A percentile compares a stretch with the other conserved stretches of the same genome.
Evolutionary conservation across 805 yeast species (phyloP).

Genomic region (Cyberlindnera veronae): DNA sequence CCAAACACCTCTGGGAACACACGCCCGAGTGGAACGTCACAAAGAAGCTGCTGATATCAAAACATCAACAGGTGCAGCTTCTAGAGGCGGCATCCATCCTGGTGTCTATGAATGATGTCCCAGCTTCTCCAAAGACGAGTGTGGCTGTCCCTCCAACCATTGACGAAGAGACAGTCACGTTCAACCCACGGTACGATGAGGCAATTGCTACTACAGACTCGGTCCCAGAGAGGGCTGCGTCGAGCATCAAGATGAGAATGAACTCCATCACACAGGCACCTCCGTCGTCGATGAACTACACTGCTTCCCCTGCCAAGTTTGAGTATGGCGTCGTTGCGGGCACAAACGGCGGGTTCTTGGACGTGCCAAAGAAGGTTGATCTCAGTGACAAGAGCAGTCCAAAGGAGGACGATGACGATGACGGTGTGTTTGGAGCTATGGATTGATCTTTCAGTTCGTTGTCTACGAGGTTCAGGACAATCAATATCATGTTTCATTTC

Average conservation of each 20-base stretch:
- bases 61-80: slow-evolving; percentile 27
- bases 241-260: slow-evolving; percentile 30
- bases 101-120: slow-evolving; percentile 22
- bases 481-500: too few species aligned
- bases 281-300: slow-evolving; percentile 30
- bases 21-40: slow-evolving; percentile 94
- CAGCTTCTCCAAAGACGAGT: slow-evolving; percentile 9
- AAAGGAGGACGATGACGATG: slow-evolving; percentile 25
- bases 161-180: slow-evolving; percentile 10
- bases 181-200: slow-evolving; percentile 17
- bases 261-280: slow-evolving; percentile 45
- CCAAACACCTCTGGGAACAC: slow-evolving; percentile 90
- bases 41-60: slow-evolving; percentile 63
- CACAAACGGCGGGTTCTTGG: slow-evolving; percentile 33
- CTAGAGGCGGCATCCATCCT: slow-evolving; percentile 27
- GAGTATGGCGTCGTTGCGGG: slow-evolving; percentile 6
- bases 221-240: not conserved
- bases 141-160: slow-evolving; percentile 15
- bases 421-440: slow-evolving; percentile 37
- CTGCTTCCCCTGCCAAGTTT: slow-evolving; percentile 9
- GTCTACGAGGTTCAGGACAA: too few species aligned
- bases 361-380: slow-evolving; percentile 22
- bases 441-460: slow-evolving; percentile 30
- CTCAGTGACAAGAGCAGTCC: slow-evolving; percentile 10
- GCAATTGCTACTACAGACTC: too few species aligned